Evolutionary conservation across 805 yeast species (phyloP), one percentile per base, ranked within the genome.

Genomic region (Candida chilensis): DNA sequence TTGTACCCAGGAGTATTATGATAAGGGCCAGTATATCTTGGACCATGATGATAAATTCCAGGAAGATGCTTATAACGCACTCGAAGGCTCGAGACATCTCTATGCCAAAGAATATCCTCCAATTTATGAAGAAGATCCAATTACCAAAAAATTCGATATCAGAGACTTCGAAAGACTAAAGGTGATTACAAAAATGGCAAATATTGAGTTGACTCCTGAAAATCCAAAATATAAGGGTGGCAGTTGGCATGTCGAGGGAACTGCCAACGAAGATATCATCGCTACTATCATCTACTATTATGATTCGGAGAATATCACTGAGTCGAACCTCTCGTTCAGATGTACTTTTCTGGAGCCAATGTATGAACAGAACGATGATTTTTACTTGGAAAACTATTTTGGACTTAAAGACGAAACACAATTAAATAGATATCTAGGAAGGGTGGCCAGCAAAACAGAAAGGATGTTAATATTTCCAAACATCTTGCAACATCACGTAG

Each of bases 211-310:
- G 29, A 57, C 63, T 2, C 67, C 68, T 0, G 63, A 60, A 27
- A 52, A 50, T 17, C 61, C 66, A 2, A 30, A 29, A 3, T 62
- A 61, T 31, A 32, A 38, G 3, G 68, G 68, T 3, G 67, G 67
- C 1, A 37, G 59, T 2, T 62, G 67, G 67, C 67, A 62, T 32
- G 52, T 61, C 2, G 67, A 62, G 39, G 69, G 67, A 1, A 46
- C 60, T 5, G 48, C 50, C 16, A 56, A 55, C 35, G 69, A 62
- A 37, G 56, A 57, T 33, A 61, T 62, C 27, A 55, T 62, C 5
- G 67, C 67, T 2, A 59, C 66, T 2, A 45, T 53, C 4, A 38
- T 61, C 20, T 62, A 59, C 39, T 62, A 61, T 37, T 60, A 59
- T 32, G 67, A 62, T 29, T 32, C 42, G 16, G 59, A 55, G n/a